These are phyloP conservation scores for Ophiostoma populinum DNA, from an alignment of 2,329 filamentous ascomycete genomes.

Conservation along the genomic window DNA sequence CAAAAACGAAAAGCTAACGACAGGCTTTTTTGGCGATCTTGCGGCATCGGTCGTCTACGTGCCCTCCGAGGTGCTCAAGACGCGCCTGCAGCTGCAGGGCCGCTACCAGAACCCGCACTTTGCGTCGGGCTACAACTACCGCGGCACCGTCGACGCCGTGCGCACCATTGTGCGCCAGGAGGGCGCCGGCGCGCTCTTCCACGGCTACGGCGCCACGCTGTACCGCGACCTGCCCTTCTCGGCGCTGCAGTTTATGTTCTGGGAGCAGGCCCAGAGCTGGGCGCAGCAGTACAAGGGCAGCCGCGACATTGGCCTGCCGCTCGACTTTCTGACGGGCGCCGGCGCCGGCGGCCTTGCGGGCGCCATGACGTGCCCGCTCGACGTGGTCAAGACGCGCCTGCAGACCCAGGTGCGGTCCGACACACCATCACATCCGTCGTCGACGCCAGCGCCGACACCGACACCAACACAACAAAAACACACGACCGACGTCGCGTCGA, in stretches of 20 bases:
- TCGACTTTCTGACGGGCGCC: slow-evolving; percentile 81
- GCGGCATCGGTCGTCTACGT: slow-evolving; percentile 89
- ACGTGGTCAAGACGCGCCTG: slow-evolving; percentile 92
- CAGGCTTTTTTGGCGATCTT: slow-evolving; percentile 83
- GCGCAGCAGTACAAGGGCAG: slow-evolving; percentile 64
- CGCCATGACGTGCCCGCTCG: slow-evolving; percentile 84
- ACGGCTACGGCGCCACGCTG: slow-evolving; percentile 93
- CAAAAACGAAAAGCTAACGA: too few relatives aligned
- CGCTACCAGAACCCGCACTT: slow-evolving; percentile 92
- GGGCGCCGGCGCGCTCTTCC: slow-evolving; percentile 72
- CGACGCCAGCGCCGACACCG: too few relatives aligned
- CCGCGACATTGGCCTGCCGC: slow-evolving; percentile 64
- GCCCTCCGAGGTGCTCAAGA: slow-evolving; percentile 93
- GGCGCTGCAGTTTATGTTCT: slow-evolving; percentile 93
- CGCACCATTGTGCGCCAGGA: slow-evolving; percentile 72
- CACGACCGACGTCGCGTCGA: slow-evolving; percentile 11
- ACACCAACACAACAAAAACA: too few relatives aligned
- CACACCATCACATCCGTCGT: too few relatives aligned
- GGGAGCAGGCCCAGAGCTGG: slow-evolving; percentile 78
- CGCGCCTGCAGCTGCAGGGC: slow-evolving; percentile 86
- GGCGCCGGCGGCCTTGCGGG: slow-evolving; percentile 84
- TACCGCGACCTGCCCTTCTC: slow-evolving; percentile 92
- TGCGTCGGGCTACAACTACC: slow-evolving; percentile 90
- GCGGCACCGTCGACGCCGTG: slow-evolving; percentile 64
- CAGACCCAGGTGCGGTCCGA: slow-evolving; percentile 64